Evolutionary conservation across 495 filamentous ascomycete genomes (phyloP), one percentile per base, ranked within the genome.

Genomic region (Penicillium atrosanguineum): DNA sequence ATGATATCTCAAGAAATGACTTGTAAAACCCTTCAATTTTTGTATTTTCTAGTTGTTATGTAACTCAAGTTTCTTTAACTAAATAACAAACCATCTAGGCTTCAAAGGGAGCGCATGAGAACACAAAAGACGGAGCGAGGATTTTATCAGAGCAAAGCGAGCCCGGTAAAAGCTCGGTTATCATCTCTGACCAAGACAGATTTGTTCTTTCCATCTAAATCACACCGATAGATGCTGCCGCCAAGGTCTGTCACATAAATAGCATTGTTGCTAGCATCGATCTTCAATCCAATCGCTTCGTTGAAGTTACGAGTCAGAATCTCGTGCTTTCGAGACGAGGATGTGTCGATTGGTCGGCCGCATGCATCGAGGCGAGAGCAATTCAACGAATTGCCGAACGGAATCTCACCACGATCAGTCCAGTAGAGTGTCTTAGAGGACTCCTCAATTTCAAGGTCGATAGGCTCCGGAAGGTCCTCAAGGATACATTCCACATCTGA

Each of bases 341-440:
- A 20, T 6, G 14, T 42, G 7, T 37, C 20, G 25, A 55, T 15
- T 18, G 51, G 54, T 9, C 55, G 61, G 2, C 68, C 68, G 25
- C 39, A 26, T 20, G 52, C 44, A 46, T 57, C 53, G 20, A 72
- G 48, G 1, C n/a, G 31, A 7, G 60, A 20, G 7, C 60, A 50
- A 60, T 77, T 78, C 53, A 83, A 48, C 26, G 69, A 76, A 51
- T 78, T 79, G 0, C 80, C 78, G 6, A 61, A 44, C 0, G 76
- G 78, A 9, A 72, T 50, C 56, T 81, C 79, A 6, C 80, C 80
- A 21, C 79, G 71, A 57, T 82, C 79, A 2, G 79, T 80, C 80
- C 79, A 81, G 60, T 80, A 83, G 19, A 82, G 62, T 3, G 52
- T 59, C 5, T 52, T 37, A 19, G 57, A 48, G 0, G 64, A 52